These are phyloP conservation scores for Boletus bicolor DNA, from an alignment of 768 basidiomycete genomes.

Conservation along the genomic window DNA sequence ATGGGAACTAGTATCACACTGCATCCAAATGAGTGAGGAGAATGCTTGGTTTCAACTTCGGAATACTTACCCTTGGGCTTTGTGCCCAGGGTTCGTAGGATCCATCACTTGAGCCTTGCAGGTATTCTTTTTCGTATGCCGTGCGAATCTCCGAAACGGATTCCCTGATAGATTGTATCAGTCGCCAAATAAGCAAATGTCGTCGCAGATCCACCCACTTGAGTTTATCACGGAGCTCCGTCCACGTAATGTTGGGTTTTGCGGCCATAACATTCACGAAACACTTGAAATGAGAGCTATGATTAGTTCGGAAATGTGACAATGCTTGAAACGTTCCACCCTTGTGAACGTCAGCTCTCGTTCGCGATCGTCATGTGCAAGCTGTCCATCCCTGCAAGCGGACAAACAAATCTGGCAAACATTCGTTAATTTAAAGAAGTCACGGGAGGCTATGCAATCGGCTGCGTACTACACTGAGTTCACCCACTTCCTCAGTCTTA, in stretches of 20 bases:
- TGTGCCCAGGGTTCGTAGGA: conserved; percentile 8
- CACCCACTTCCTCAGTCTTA: conserved; percentile 4
- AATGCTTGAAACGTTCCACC: conserved; percentile 7
- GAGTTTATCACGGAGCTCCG: conserved; percentile 17
- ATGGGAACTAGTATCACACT: conserved; percentile 13
- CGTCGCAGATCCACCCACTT: conserved; percentile 6
- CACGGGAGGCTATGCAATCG: neutral
- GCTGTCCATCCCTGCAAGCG: conserved; percentile 25
- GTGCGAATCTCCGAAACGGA: conserved; percentile 12
- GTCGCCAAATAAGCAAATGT: neutral
- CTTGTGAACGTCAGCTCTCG: conserved; percentile 23
- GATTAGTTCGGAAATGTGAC: neutral
- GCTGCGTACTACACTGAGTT: conserved; percentile 19
- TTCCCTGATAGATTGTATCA: conserved; percentile 4
- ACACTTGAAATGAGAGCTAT: conserved; percentile 7
- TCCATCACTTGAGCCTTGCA: neutral
- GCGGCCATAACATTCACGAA: conserved; percentile 14
- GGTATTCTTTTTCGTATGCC: conserved; percentile 8
- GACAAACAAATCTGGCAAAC: conserved; percentile 24
- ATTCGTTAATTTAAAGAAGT: neutral
- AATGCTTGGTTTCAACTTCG: neutral
- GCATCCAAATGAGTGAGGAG: neutral
- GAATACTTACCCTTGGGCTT: conserved; percentile 21
- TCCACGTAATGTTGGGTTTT: conserved; percentile 18
- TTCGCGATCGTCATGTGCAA: conserved; percentile 22